These are phyloP conservation scores for Coccinonectria pachysandricola DNA, from an alignment of 2,329 filamentous ascomycete genomes.

Conservation along the genomic window DNA sequence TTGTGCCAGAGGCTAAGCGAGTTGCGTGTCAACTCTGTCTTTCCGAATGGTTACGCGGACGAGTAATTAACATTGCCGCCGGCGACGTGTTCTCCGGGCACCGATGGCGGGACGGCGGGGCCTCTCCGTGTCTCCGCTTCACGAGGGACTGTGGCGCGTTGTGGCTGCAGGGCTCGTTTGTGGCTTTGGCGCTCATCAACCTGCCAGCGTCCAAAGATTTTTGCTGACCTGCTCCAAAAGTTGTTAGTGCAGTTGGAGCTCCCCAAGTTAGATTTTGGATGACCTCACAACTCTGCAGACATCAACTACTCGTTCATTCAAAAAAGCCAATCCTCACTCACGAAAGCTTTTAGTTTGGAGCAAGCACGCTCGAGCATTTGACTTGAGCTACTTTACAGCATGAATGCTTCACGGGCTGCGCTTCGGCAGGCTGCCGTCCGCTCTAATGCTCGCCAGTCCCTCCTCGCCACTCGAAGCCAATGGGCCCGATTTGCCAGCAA, in stretches of 20 bases:
- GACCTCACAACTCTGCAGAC: slow-evolving; percentile 15
- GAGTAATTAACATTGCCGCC: too few species aligned
- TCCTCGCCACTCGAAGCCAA: slow-evolving; percentile 16
- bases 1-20: too few species aligned
- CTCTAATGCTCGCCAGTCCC: slow-evolving; percentile 13
- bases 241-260: slow-evolving; percentile 4
- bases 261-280: slow-evolving; percentile 11
- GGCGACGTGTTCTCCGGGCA: slow-evolving; percentile 20
- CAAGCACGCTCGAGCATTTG: background rate
- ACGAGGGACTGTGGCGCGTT: slow-evolving; percentile 1
- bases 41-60: too few species aligned
- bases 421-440: slow-evolving; percentile 20
- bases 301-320: slow-evolving; percentile 3
- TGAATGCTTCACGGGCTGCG: slow-evolving; percentile 22
- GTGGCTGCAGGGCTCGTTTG: too few species aligned
- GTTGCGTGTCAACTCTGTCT: too few species aligned
- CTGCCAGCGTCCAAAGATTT: slow-evolving; percentile 16
- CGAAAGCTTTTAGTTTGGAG: background rate
- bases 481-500: slow-evolving; percentile 21
- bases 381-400: slow-evolving; percentile 8
- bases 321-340: background rate
- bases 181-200: too few species aligned
- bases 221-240: slow-evolving; percentile 14
- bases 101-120: slow-evolving; percentile 16
- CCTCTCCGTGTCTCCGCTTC: too few species aligned